phyloP scores from a whole-genome alignment of 805 yeast species.

The Candida nitratophila region DNA sequence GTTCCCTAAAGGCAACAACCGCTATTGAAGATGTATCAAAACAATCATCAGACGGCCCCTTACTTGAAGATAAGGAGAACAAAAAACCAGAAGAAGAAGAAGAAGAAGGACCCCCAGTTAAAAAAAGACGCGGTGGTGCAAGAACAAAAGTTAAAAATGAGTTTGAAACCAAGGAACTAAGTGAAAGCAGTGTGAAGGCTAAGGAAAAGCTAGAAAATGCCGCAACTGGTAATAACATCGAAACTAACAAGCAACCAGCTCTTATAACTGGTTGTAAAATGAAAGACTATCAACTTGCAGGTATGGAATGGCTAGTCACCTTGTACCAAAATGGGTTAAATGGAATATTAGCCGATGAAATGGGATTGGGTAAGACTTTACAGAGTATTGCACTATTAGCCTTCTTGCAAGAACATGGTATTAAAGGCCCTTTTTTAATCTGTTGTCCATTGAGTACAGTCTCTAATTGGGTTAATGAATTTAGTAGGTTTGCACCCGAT shows the following conservation, averaged over 20 bases:
- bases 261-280: constrained; percentile 50
- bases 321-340: constrained; percentile 89
- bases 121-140: constrained; percentile 4
- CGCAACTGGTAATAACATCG: not conserved
- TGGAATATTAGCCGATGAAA: constrained; percentile 94
- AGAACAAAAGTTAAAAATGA: constrained; percentile 5
- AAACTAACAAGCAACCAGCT: constrained; percentile 40
- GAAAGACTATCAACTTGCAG: constrained; percentile 83
- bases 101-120: constrained; percentile 7
- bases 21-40: constrained; percentile 8
- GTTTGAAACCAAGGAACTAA: not conserved
- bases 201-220: constrained; percentile 8
- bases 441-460: constrained; percentile 83
- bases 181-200: constrained; percentile 16
- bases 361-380: constrained; percentile 94
- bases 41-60: constrained; percentile 4
- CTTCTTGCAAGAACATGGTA: constrained; percentile 70
- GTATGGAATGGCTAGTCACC: constrained; percentile 85
- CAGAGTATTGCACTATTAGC: constrained; percentile 79
- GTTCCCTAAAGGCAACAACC: constrained; percentile 23
- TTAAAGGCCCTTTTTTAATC: constrained; percentile 69
- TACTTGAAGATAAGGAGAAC: constrained; percentile 8
- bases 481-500: constrained; percentile 65
- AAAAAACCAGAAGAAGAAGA: constrained; percentile 12
- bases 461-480: constrained; percentile 77